Conservation (phyloP, 805 yeast genomes). For the Phaffomyces opuntiae region DNA sequence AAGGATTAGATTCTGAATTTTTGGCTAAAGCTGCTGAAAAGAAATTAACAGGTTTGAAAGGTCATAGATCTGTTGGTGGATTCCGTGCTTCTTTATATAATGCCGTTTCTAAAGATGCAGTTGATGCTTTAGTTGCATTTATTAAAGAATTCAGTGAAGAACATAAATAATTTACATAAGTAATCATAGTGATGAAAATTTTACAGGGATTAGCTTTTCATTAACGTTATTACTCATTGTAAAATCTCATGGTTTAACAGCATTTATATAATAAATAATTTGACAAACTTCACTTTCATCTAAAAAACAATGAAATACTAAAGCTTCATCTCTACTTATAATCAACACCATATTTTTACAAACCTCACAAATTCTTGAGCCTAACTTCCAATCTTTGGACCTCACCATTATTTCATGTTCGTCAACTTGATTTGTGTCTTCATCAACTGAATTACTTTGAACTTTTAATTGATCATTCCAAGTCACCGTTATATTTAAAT, state of each 20-base stretch:
- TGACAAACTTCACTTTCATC: slow-evolving; percentile 62
- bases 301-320: slow-evolving; percentile 59
- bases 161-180: slow-evolving; percentile 15
- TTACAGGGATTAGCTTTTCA: too few relatives aligned
- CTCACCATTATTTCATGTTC: slow-evolving; percentile 44
- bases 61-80: slow-evolving; percentile 11
- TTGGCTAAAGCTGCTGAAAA: slow-evolving; percentile 54
- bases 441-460: slow-evolving; percentile 21
- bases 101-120: slow-evolving; percentile 7
- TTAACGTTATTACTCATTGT: too few relatives aligned
- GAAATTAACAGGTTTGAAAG: slow-evolving; percentile 40
- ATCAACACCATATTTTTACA: slow-evolving; percentile 57
- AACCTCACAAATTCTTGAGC: slow-evolving; percentile 50
- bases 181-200: too few relatives aligned
- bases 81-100: slow-evolving; percentile 7
- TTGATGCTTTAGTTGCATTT: slow-evolving; percentile 5
- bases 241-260: slow-evolving; percentile 10
- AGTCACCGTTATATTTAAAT: slow-evolving; percentile 41
- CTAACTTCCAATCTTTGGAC: slow-evolving; percentile 62
- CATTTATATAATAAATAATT: slow-evolving; percentile 50
- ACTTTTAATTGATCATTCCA: slow-evolving; percentile 54
- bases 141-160: slow-evolving; percentile 32
- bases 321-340: slow-evolving; percentile 48
- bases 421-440: slow-evolving; percentile 21
- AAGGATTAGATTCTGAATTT: slow-evolving; percentile 63